Evolutionary conservation across 306 rosid species (phyloP).

Genomic region (Lathyrus aphaca): DNA sequence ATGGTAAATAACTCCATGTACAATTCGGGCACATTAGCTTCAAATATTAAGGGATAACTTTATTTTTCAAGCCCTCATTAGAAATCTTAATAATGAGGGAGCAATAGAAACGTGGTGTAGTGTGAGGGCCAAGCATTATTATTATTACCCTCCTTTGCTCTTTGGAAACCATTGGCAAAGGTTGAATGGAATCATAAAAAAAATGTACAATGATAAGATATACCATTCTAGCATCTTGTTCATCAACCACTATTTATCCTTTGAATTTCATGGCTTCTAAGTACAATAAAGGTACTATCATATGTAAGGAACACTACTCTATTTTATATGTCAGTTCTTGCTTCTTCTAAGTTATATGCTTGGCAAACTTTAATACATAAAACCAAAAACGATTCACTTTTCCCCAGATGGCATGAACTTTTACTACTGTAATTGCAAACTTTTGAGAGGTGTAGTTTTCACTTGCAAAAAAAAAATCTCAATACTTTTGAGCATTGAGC

Average conservation of each 20-base stretch:
- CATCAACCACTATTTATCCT: conserved; percentile 39
- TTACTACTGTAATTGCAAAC: conserved; percentile 31
- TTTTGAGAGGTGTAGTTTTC: conserved; percentile 20
- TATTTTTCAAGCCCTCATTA: neutral
- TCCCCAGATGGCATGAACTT: conserved; percentile 30
- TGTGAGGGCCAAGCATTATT: neutral
- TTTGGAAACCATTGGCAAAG: conserved; percentile 45
- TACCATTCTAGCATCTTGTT: conserved; percentile 38
- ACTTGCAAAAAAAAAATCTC: no score
- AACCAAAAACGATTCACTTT: conserved; percentile 14
- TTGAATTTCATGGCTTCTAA: conserved; percentile 28
- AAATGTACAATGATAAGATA: conserved; percentile 38
- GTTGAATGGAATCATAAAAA: conserved; percentile 38
- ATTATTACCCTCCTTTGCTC: neutral
- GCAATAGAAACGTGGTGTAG: neutral
- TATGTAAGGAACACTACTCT: conserved; percentile 18
- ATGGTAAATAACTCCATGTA: neutral
- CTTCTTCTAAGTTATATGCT: conserved; percentile 13
- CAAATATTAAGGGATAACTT: neutral
- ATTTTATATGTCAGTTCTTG: conserved; percentile 27
- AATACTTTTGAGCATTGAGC: no score
- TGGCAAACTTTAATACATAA: neutral
- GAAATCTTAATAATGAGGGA: neutral
- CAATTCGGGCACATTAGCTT: neutral
- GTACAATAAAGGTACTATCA: conserved; percentile 33